A percentile compares a stretch with the other conserved stretches of the same genome.
Conservation (phyloP, 176 grass and related monocot species). For the Luzula sylvatica region DNA sequence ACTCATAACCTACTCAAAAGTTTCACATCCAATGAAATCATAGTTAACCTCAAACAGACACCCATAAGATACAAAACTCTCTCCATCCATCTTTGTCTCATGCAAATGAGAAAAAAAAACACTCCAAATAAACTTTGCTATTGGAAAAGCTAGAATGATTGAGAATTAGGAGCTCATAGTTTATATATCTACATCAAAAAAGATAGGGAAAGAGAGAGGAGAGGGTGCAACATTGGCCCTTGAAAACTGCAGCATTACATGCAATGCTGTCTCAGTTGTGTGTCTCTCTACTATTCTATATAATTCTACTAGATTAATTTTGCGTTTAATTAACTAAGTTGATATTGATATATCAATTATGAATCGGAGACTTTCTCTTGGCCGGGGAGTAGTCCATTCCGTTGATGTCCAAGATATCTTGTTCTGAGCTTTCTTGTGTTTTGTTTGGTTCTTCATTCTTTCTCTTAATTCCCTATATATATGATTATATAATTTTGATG, state of each 20-base stretch:
- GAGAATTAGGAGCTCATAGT: slow-evolving; percentile 14
- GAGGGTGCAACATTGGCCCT: slow-evolving; percentile 22
- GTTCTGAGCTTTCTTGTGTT: slow-evolving; percentile 10
- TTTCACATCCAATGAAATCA: background rate
- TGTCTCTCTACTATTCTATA: slow-evolving; percentile 44
- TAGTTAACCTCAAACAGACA: slow-evolving; percentile 17
- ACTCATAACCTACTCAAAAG: slow-evolving; percentile 5
- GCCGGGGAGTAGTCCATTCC: slow-evolving; percentile 97
- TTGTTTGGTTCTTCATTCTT: background rate
- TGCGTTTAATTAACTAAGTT: too few relatives aligned
- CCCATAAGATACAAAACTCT: slow-evolving; percentile 26
- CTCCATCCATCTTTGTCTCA: slow-evolving; percentile 32
- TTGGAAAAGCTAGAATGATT: slow-evolving; percentile 17
- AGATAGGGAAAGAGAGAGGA: slow-evolving; percentile 11
- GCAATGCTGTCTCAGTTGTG: slow-evolving; percentile 60
- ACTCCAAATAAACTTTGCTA: slow-evolving; percentile 12
- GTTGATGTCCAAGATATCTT: slow-evolving; percentile 68
- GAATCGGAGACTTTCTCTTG: slow-evolving; percentile 75
- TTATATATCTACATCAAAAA: slow-evolving; percentile 29
- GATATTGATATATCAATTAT: slow-evolving; percentile 44
- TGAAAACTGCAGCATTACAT: slow-evolving; percentile 85
- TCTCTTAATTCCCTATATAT: background rate
- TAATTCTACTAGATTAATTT: slow-evolving; percentile 3
- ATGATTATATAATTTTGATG: background rate
- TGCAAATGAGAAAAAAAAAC: slow-evolving; percentile 13